Evolutionary conservation across 768 basidiomycete genomes (phyloP).

Genomic region (Podaxis sp.): DNA sequence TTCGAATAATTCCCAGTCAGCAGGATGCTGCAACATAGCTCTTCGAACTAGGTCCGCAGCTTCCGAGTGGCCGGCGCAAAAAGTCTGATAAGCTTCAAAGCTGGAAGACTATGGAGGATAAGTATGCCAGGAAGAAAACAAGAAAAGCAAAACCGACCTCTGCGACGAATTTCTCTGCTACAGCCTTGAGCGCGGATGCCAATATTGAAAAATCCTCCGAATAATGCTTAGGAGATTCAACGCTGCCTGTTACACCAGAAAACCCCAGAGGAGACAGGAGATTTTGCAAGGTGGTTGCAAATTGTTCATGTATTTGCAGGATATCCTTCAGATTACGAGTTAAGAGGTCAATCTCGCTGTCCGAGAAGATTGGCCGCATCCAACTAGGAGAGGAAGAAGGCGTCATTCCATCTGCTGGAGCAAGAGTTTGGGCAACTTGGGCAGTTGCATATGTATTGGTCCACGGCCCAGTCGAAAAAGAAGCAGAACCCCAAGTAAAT

Average conservation of each 20-base stretch:
- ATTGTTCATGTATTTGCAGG: constrained; percentile 65
- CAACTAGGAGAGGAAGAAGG: constrained; percentile 27
- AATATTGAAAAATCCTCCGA: constrained; percentile 31
- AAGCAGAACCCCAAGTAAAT: constrained; percentile 40
- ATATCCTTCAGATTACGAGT: constrained; percentile 70
- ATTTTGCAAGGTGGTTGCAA: constrained; percentile 53
- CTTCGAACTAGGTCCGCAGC: constrained; percentile 75
- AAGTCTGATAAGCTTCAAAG: constrained; percentile 80
- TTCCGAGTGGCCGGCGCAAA: constrained; percentile 85
- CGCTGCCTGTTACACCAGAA: constrained; percentile 29
- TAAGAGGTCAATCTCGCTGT: constrained; percentile 56
- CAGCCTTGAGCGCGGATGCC: constrained; percentile 45
- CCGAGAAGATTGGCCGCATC: constrained; percentile 48
- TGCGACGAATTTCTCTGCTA: constrained; percentile 57
- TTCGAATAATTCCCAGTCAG: constrained; percentile 86
- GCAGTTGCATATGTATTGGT: constrained; percentile 42
- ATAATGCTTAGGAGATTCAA: constrained; percentile 17
- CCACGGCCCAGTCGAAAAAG: constrained; percentile 45
- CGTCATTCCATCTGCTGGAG: constrained; percentile 10
- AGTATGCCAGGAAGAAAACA: constrained; percentile 1
- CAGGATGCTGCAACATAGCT: constrained; percentile 57
- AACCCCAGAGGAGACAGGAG: constrained; percentile 55
- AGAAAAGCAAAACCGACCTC: constrained; percentile 40
- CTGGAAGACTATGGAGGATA: constrained; percentile 53
- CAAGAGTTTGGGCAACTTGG: constrained; percentile 25